A percentile compares a stretch with the other conserved stretches of the same genome.
Conservation (phyloP, 2,329 filamentous ascomycete species). For the Ophiocordyceps sinensis region DNA sequence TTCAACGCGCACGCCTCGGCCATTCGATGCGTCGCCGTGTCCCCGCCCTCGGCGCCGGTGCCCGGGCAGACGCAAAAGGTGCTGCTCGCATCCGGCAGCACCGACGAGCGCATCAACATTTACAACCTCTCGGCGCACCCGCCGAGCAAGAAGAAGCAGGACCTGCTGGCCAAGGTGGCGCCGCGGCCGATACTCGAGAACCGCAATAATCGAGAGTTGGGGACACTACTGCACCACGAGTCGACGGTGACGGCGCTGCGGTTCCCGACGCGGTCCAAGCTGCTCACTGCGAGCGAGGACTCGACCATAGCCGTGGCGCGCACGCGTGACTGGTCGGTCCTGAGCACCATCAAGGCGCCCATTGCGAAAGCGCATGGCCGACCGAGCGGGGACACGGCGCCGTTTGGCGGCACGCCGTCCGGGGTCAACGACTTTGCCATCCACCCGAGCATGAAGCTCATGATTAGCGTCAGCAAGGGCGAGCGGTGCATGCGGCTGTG, state of each 20-base stretch:
- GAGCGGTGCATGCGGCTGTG: conserved; percentile 87
- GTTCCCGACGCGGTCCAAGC: conserved; percentile 76
- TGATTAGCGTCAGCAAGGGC: conserved; percentile 82
- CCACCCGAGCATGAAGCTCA: conserved; percentile 90
- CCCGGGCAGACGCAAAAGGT: conserved; percentile 62
- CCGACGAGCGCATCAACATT: conserved; percentile 88
- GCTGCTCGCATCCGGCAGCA: conserved; percentile 79
- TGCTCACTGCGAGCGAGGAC: conserved; percentile 80
- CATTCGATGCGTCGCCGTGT: conserved; percentile 78
- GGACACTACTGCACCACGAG: conserved; percentile 73
- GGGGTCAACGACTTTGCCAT: conserved; percentile 92
- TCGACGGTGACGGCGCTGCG: conserved; percentile 65
- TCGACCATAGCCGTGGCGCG: conserved; percentile 80
- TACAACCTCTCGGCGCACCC: conserved; percentile 71
- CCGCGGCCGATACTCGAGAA: conserved; percentile 70
- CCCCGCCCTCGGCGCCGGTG: conserved; percentile 50
- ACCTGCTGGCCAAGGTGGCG: conserved; percentile 51
- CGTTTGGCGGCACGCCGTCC: conserved; percentile 64
- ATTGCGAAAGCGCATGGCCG: conserved; percentile 66
- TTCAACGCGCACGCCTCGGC: conserved; percentile 89
- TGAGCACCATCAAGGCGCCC: conserved; percentile 81
- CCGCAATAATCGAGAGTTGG: conserved; percentile 73
- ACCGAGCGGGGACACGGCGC: conserved; percentile 81
- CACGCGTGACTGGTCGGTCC: conserved; percentile 75
- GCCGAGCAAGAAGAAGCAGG: conserved; percentile 39